Percentiles rank a stretch among this genome's conserved stretches.
These are phyloP conservation scores for Clonostachys sp. DNA, from an alignment of 2,329 filamentous ascomycete species.

Conservation along the genomic window DNA sequence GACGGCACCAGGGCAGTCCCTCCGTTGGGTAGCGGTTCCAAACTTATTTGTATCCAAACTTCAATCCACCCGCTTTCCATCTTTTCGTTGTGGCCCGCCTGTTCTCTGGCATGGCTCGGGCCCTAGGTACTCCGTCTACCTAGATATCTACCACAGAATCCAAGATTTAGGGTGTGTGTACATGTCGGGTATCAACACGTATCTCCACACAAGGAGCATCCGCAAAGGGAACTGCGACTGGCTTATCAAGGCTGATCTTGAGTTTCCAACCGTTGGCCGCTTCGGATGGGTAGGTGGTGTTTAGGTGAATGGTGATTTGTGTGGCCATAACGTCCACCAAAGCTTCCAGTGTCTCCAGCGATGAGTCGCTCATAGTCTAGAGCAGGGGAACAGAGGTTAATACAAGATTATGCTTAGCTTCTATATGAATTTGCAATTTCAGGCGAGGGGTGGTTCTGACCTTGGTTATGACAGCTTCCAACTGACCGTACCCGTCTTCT, in stretches of 20 bases:
- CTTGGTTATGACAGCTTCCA: constrained; percentile 59
- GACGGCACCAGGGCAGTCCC: not conserved
- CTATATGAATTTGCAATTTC: not conserved
- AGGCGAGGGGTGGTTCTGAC: constrained; percentile 33
- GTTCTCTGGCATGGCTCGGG: no score
- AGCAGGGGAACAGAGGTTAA: not conserved
- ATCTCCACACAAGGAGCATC: constrained; percentile 58
- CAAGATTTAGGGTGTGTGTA: no score
- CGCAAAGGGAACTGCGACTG: constrained; percentile 67
- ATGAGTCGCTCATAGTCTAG: constrained; percentile 49
- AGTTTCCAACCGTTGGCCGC: constrained; percentile 39
- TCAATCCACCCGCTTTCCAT: no score
- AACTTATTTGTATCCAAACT: no score
- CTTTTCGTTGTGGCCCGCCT: no score
- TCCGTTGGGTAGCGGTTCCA: not conserved
- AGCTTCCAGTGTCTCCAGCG: constrained; percentile 61
- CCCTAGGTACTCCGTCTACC: no score
- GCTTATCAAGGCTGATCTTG: constrained; percentile 63
- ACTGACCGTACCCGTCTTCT: constrained; percentile 44
- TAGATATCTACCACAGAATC: no score
- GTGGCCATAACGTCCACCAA: constrained; percentile 19
- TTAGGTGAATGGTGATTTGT: constrained; percentile 22
- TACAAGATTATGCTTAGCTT: not conserved
- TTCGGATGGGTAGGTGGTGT: constrained; percentile 3
- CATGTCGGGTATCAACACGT: no score